A percentile compares a stretch with the other conserved stretches of the same genome.
These are phyloP conservation scores for Diaporthe nobilis DNA, from an alignment of 2,329 filamentous ascomycete genomes.

Conservation along the genomic window DNA sequence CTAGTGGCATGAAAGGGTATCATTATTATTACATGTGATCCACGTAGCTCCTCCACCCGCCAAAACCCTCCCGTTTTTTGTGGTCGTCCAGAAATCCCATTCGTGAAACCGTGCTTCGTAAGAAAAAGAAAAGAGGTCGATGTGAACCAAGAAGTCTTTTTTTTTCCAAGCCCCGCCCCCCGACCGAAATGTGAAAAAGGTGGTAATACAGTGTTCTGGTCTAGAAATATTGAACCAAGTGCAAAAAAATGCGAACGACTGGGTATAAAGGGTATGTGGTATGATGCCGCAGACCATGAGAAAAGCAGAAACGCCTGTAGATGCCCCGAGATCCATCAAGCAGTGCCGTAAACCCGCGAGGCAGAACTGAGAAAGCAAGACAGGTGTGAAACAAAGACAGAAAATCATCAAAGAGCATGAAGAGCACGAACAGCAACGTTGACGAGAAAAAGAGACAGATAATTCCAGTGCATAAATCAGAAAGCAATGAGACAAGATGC, in stretches of 20 bases:
- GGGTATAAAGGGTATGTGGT: constrained; percentile 37
- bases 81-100: constrained; percentile 29
- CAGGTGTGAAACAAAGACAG: neutral
- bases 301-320: constrained; percentile 36
- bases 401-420: constrained; percentile 14
- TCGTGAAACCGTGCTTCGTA: constrained; percentile 32
- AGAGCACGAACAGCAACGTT: constrained; percentile 6
- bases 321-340: constrained; percentile 38
- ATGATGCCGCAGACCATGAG: constrained; percentile 35
- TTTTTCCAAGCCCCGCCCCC: constrained; percentile 10
- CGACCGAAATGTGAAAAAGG: constrained; percentile 13
- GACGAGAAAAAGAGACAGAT: neutral
- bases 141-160: constrained; percentile 23
- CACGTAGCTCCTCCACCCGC: constrained; percentile 17
- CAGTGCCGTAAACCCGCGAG: constrained; percentile 36
- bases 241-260: constrained; percentile 20
- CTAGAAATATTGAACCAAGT: constrained; percentile 16
- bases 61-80: constrained; percentile 4
- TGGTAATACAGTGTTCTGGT: constrained; percentile 28
- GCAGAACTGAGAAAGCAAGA: constrained; percentile 29
- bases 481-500: constrained; percentile 14
- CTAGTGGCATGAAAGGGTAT: constrained; percentile 37
- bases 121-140: constrained; percentile 24
- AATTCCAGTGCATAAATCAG: neutral
- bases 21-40: constrained; percentile 35